Evolutionary conservation across 495 filamentous ascomycete species (phyloP).

Genomic region (Xylaria palmicola): DNA sequence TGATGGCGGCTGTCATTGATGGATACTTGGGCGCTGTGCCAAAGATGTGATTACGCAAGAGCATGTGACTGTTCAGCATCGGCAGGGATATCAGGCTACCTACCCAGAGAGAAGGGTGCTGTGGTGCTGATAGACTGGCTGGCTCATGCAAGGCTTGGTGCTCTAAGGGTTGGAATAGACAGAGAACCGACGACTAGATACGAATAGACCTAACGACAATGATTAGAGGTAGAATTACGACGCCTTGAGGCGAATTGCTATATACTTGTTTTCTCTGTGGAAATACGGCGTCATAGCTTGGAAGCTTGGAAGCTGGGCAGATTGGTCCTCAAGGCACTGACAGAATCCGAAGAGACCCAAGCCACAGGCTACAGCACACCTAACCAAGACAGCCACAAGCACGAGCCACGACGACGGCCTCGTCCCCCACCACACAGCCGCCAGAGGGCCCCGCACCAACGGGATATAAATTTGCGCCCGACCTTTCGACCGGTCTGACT

Average conservation of each 20-base stretch:
- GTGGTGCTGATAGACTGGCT: background rate
- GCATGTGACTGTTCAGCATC: background rate
- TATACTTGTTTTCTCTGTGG: no score
- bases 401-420: background rate
- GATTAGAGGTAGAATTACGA: background rate
- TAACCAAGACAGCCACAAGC: background rate
- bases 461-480: conserved; percentile 23
- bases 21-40: conserved; percentile 36
- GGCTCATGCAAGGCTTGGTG: background rate
- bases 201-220: background rate
- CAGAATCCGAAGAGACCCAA: background rate
- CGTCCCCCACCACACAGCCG: conserved; percentile 11
- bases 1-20: conserved; percentile 51
- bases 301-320: no score
- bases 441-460: conserved; percentile 10
- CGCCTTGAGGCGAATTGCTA: no score
- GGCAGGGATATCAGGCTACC: background rate
- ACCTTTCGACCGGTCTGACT: background rate
- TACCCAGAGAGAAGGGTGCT: background rate
- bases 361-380: background rate
- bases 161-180: background rate
- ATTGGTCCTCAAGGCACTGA: no score
- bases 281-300: no score
- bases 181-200: background rate
- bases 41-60: conserved; percentile 36